Evolutionary conservation across 208 protist species (phyloP).

Genomic region (Trypanosoma lewisi): DNA sequence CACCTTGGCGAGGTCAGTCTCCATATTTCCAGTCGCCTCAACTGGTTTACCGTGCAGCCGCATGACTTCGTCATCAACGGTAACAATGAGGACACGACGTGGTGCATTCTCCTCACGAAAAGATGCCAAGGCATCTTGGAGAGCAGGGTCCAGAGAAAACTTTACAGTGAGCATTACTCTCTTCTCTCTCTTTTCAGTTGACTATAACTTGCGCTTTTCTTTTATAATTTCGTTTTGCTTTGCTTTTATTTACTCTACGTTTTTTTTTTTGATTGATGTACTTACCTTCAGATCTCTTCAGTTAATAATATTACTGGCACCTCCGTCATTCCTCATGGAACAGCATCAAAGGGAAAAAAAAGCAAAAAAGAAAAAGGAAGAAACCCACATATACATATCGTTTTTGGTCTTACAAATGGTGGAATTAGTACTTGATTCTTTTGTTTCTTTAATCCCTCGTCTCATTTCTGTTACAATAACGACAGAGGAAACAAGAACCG

Average conservation of each 20-base stretch:
- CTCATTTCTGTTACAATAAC: not conserved
- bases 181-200: constrained; percentile 3
- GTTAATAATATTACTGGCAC: not conserved
- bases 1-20: constrained; percentile 36
- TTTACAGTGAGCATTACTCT: constrained; percentile 46
- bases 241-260: not conserved
- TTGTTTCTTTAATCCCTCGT: not conserved
- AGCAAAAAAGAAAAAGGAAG: too few relatives aligned
- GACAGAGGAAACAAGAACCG: not conserved
- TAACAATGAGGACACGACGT: constrained; percentile 40
- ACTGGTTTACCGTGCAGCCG: constrained; percentile 34
- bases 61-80: constrained; percentile 51
- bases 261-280: constrained; percentile 13
- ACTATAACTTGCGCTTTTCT: not conserved
- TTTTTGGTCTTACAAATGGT: too few relatives aligned
- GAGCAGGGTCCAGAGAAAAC: constrained; percentile 46
- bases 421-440: not conserved
- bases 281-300: not conserved
- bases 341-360: too few relatives aligned
- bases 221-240: not conserved
- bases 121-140: constrained; percentile 39
- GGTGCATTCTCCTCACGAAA: constrained; percentile 21
- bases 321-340: too few relatives aligned
- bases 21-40: constrained; percentile 26
- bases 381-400: too few relatives aligned